Evolutionary conservation across 2,329 filamentous ascomycete species (phyloP), one percentile per base, ranked within the genome.

Genomic region (Talaromyces piceae): DNA sequence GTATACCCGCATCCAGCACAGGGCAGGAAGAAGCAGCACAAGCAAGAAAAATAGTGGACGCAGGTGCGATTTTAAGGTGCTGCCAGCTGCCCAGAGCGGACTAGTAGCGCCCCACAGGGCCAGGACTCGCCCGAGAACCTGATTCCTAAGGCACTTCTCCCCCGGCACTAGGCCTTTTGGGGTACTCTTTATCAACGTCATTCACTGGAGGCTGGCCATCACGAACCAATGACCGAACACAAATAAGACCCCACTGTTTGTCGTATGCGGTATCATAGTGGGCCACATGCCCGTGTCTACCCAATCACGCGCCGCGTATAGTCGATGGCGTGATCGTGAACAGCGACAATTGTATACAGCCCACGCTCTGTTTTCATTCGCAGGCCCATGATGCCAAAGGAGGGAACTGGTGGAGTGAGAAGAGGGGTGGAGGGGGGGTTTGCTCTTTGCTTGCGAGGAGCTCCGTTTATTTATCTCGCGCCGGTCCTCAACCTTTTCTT

Each of bases 291-390:
- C 20, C 20, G 6, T 12, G 1, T 3, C 6, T 22, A 26, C 20
- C 39, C 39, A 43, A 43, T 43, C 20, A 43, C 11, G 39, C 2
- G n/a, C 9, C 8, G 4, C 61, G n/a, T 43, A 27, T 20, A 41
- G 60, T 61, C 47, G 57, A 70, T 70, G 64, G 65, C 66, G 66
- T 69, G 66, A 67, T 67, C 56, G 57, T 26, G 44, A 12, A 23
- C 25, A 30, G 44, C 43, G n/a, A 20, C 12, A 28, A 13, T 25
- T 22, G 23, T 25, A 43, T 43, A 37, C 33, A 26, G 6, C 25
- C n/a, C 12, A 23, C 23, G 25, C 25, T 23, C 43, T 16, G 43
- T 28, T 26, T 28, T 45, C 23, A 45, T 45, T 45, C 20, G 41
- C 22, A 13, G 30, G 20, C 20, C 47, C 54, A 45, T 52, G 50